Percentiles rank a stretch among this genome's conserved stretches.
phyloP scores from a whole-genome alignment of 2,329 filamentous ascomycete genomes.

The Ceratocystis colombiana region DNA sequence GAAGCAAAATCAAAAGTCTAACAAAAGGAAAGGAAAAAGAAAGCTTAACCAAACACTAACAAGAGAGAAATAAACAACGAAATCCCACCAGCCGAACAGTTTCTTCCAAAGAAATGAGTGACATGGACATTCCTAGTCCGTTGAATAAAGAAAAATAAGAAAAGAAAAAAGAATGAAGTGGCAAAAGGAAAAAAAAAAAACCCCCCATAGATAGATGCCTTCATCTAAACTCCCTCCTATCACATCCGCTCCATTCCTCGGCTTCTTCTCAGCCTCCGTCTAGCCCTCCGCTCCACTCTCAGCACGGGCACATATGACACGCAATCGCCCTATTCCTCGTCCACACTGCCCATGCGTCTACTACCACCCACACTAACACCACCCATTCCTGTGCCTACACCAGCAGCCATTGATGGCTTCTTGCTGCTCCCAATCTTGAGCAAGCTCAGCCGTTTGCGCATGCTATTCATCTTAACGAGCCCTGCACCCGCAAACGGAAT shows the following conservation, averaged over 20 bases:
- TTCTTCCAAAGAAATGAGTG: not conserved
- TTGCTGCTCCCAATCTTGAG: constrained; percentile 61
- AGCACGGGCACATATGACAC: not conserved
- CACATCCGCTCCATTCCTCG: not conserved
- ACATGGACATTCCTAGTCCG: too few relatives aligned
- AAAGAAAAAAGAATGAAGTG: constrained; percentile 22
- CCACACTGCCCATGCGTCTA: constrained; percentile 43
- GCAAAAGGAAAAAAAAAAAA: constrained; percentile 20
- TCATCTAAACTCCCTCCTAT: not conserved
- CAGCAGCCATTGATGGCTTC: constrained; percentile 43
- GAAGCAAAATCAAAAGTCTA: constrained; percentile 12
- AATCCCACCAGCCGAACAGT: not conserved
- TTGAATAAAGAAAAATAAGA: constrained; percentile 8
- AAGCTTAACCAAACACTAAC: constrained; percentile 19
- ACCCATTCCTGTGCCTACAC: not conserved
- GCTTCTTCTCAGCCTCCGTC: not conserved
- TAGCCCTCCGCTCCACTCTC: not conserved
- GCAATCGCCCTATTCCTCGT: constrained; percentile 41
- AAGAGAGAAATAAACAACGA: constrained; percentile 22
- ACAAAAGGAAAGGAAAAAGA: constrained; percentile 10
- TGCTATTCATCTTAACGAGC: constrained; percentile 46
- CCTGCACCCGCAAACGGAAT: constrained; percentile 29
- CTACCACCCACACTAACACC: not conserved
- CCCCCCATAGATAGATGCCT: not conserved
- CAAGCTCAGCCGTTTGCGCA: constrained; percentile 69